Evolutionary conservation across 1,139 yeast species (phyloP), one percentile per base, ranked within the genome.

Genomic region (Debaryomycetaceae sp.): DNA sequence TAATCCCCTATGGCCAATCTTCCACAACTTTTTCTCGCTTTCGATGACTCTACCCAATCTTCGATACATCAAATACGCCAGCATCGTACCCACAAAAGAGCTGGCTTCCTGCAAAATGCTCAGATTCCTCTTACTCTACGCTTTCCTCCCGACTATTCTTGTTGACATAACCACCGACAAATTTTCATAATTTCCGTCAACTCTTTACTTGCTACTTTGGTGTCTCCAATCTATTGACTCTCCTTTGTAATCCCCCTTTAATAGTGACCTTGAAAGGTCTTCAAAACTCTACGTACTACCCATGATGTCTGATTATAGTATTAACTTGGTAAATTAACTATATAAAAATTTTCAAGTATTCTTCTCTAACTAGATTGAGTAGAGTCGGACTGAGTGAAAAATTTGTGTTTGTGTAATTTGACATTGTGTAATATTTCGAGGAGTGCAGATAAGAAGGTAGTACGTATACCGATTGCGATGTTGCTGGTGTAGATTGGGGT

Each of bases 201-300:
- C n/a, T n/a, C n/a, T n/a, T n/a, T n/a, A n/a, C n/a, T n/a, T n/a
- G n/a, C n/a, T n/a, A n/a, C n/a, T n/a, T n/a, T n/a, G n/a, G n/a
- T n/a, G n/a, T n/a, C n/a, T n/a, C 11, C 11, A 11, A 8, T 22
- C 26, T 22, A 22, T 22, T 11, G 7, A 8, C 7, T 22, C 26
- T 22, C 26, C 26, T 11, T 22, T 3, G 4, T 11, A 22, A 8
- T 8, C 26, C 26, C 26, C 7, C 11, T 2, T 11, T 22, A 8
- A 22, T n/a, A 22, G 11, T 11, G 26, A 17, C 35, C 22, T 32
- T 33, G 31, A 34, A 38, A 30, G 33, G 45, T 47, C 26, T 22
- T 22, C 11, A 22, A 22, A 22, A 22, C 51, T 52, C 53, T 72
- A 79, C 84, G 73, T 79, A 79, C 83, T 79, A 75, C 82, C 74